Conservation (phyloP, 2,329 filamentous ascomycete species). For the Sphaerulina populicola region DNA sequence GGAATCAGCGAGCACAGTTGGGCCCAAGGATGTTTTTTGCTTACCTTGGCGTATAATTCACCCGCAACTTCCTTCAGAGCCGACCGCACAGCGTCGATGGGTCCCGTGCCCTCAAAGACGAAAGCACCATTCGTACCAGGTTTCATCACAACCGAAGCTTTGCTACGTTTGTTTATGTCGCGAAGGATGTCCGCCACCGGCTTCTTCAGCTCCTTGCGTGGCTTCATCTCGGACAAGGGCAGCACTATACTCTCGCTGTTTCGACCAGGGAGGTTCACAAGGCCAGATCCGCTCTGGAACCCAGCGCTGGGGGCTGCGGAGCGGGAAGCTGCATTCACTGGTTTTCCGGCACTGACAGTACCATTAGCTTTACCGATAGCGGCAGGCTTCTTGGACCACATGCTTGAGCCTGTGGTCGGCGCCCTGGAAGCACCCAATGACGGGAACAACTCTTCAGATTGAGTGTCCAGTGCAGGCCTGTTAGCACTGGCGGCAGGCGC, state of each 20-base stretch:
- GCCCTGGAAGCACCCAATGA: slow-evolving; percentile 69
- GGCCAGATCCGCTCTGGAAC: slow-evolving; percentile 29
- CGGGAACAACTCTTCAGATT: slow-evolving; percentile 90
- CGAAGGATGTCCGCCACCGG: slow-evolving; percentile 77
- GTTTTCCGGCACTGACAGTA: slow-evolving; percentile 36
- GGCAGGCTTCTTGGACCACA: slow-evolving; percentile 66
- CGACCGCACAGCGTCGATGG: slow-evolving; percentile 73
- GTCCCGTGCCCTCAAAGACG: slow-evolving; percentile 77
- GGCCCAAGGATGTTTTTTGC: slow-evolving; percentile 22
- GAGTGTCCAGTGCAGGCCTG: slow-evolving; percentile 58
- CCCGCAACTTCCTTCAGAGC: slow-evolving; percentile 82
- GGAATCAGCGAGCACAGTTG: not conserved
- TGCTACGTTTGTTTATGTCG: slow-evolving; percentile 86
- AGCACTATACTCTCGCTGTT: slow-evolving; percentile 69
- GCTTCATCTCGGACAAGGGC: slow-evolving; percentile 66
- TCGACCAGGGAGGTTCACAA: slow-evolving; percentile 72
- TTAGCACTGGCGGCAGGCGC: slow-evolving; percentile 19
- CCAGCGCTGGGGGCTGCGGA: slow-evolving; percentile 42
- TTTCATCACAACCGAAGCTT: slow-evolving; percentile 72
- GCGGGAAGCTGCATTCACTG: slow-evolving; percentile 57
- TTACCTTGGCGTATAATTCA: slow-evolving; percentile 77
- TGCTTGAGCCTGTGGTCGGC: slow-evolving; percentile 53
- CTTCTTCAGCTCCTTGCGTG: slow-evolving; percentile 70
- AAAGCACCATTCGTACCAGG: slow-evolving; percentile 63
- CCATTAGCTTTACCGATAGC: slow-evolving; percentile 42